These are phyloP conservation scores for Coniochaeta sp. DNA, from an alignment of 2,329 filamentous ascomycete species.

Conservation along the genomic window DNA sequence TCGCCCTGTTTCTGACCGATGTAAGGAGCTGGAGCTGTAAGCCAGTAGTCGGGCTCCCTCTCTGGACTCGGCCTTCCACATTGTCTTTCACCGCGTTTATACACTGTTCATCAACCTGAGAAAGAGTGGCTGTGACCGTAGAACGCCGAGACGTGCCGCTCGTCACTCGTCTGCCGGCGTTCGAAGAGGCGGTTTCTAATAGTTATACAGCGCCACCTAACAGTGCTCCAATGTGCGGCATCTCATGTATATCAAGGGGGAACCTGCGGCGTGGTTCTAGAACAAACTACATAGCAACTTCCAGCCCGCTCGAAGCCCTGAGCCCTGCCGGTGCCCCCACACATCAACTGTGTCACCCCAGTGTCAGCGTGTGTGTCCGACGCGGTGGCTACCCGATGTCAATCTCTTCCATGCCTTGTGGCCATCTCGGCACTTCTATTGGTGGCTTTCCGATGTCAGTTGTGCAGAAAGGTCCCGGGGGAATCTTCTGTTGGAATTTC, in stretches of 20 bases:
- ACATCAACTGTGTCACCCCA: too few relatives aligned
- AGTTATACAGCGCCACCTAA: not conserved
- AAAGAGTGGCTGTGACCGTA: not conserved
- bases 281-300: too few relatives aligned
- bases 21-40: not conserved
- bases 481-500: not conserved
- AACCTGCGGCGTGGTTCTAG: not conserved
- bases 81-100: not conserved
- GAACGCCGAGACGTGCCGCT: not conserved
- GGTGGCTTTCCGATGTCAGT: not conserved
- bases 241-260: not conserved
- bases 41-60: not conserved
- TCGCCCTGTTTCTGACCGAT: not conserved
- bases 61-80: too few relatives aligned
- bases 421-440: not conserved
- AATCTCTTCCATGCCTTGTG: not conserved
- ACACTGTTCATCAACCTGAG: not conserved
- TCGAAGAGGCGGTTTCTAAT: not conserved
- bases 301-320: too few relatives aligned
- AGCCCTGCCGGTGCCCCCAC: too few relatives aligned
- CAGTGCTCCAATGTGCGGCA: not conserved
- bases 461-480: not conserved
- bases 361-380: not conserved
- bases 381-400: not conserved
- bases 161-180: not conserved